These are phyloP conservation scores for Hypoxylon sp. DNA, from an alignment of 2,329 filamentous ascomycete species.

Conservation along the genomic window DNA sequence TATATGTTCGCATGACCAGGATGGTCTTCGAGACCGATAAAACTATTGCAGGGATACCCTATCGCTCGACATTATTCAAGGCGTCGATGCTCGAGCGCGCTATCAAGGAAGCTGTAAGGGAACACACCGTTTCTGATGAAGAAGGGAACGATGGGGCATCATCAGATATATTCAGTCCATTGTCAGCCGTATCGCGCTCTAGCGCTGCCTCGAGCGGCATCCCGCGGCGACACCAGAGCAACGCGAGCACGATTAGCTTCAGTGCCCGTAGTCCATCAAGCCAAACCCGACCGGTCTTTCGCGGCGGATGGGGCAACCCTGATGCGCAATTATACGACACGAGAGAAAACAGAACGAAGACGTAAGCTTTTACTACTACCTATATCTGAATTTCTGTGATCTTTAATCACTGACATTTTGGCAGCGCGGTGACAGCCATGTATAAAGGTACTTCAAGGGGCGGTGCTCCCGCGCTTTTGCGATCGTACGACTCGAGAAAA, in stretches of 20 bases:
- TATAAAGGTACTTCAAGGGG: constrained; percentile 85
- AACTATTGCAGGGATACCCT: constrained; percentile 95
- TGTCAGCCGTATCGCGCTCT: constrained; percentile 60
- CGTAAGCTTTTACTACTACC: constrained; percentile 69
- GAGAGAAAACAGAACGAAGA: constrained; percentile 88
- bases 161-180: constrained; percentile 58
- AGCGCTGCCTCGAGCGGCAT: constrained; percentile 59
- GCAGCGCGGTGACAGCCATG: constrained; percentile 90
- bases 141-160: constrained; percentile 83
- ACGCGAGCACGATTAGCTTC: constrained; percentile 86
- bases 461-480: constrained; percentile 79
- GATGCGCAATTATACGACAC: constrained; percentile 91
- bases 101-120: constrained; percentile 88
- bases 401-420: constrained; percentile 46
- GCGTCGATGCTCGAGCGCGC: constrained; percentile 95
- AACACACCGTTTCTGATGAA: constrained; percentile 83
- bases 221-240: constrained; percentile 77
- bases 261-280: constrained; percentile 75
- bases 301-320: constrained; percentile 80
- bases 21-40: constrained; percentile 99
- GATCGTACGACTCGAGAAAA: constrained; percentile 95
- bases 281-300: constrained; percentile 69
- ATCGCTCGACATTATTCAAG: constrained; percentile 95
- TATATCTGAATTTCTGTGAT: constrained; percentile 11
- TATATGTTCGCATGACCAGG: constrained; percentile 94